These are phyloP conservation scores for Pseudogymnoascus sp. DNA, from an alignment of 2,329 filamentous ascomycete species.

Conservation along the genomic window DNA sequence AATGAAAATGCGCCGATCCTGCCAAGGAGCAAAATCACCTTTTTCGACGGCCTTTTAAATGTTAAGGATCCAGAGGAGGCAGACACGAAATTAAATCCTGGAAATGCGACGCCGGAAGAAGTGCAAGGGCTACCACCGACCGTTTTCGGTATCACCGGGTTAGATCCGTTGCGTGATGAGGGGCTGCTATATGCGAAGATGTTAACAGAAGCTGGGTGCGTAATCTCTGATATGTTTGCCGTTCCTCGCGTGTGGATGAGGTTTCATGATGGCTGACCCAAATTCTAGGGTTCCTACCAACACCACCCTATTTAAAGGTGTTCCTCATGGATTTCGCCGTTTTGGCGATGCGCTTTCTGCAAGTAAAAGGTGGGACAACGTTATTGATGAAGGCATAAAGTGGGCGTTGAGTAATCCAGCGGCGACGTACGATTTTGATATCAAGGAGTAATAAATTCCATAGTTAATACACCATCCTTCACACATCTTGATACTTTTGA, in stretches of 20 bases:
- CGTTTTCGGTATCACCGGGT: conserved; percentile 38
- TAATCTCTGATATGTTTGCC: neutral
- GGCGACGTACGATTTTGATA: conserved; percentile 20
- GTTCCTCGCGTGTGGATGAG: neutral
- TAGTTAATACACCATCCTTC: neutral
- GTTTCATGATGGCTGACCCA: neutral
- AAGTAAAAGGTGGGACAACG: conserved; percentile 36
- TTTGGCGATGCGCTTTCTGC: conserved; percentile 35
- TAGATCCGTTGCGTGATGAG: conserved; percentile 43
- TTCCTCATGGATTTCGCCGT: conserved; percentile 44
- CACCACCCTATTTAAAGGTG: conserved; percentile 41
- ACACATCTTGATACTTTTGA: neutral
- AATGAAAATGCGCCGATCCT: conserved; percentile 44
- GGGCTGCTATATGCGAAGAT: conserved; percentile 39
- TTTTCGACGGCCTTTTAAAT: conserved; percentile 12
- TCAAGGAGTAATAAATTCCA: neutral
- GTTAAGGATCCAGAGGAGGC: conserved; percentile 21
- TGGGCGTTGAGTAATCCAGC: conserved; percentile 34
- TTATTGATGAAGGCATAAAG: conserved; percentile 36
- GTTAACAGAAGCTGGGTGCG: conserved; percentile 38
- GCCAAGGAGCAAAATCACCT: conserved; percentile 32
- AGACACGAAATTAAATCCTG: conserved; percentile 34
- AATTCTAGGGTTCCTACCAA: conserved; percentile 39
- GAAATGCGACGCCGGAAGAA: conserved; percentile 26
- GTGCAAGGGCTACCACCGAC: conserved; percentile 38